Conservation (phyloP, 257 asterid species). For the Lycium ferocissimum region DNA sequence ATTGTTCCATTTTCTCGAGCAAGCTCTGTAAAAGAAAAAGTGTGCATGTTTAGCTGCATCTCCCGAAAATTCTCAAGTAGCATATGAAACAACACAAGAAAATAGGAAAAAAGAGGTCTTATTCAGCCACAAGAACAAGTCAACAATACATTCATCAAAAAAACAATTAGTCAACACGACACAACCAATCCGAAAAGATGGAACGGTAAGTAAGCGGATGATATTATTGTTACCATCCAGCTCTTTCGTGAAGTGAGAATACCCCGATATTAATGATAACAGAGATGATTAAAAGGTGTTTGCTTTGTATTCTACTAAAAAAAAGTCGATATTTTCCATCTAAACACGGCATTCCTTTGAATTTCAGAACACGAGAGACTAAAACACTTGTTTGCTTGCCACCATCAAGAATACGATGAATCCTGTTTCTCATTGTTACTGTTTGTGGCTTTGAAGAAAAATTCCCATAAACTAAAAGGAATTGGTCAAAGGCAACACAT, state of each 20-base stretch:
- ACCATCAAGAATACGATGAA: background rate
- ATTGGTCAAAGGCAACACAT: background rate
- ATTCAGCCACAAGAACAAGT: background rate
- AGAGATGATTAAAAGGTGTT: background rate
- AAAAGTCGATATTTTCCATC: background rate
- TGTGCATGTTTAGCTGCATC: background rate
- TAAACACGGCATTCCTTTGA: background rate
- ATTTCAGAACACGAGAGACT: background rate
- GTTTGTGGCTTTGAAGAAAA: background rate
- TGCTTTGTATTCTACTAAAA: background rate
- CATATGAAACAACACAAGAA: background rate
- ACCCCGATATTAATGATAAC: conserved; percentile 10
- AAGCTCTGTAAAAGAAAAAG: conserved; percentile 50
- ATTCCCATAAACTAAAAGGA: background rate
- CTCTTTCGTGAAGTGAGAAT: background rate
- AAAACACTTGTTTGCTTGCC: background rate
- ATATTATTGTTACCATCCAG: background rate
- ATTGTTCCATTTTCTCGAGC: conserved; percentile 66
- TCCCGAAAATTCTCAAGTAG: background rate
- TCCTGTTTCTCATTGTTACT: background rate
- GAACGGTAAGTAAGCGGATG: background rate
- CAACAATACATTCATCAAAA: background rate
- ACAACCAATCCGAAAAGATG: background rate
- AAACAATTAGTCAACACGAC: background rate
- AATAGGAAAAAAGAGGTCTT: background rate